phyloP scores from a whole-genome alignment of 2,329 filamentous ascomycete species.

The Hymenoscyphus repandus region DNA sequence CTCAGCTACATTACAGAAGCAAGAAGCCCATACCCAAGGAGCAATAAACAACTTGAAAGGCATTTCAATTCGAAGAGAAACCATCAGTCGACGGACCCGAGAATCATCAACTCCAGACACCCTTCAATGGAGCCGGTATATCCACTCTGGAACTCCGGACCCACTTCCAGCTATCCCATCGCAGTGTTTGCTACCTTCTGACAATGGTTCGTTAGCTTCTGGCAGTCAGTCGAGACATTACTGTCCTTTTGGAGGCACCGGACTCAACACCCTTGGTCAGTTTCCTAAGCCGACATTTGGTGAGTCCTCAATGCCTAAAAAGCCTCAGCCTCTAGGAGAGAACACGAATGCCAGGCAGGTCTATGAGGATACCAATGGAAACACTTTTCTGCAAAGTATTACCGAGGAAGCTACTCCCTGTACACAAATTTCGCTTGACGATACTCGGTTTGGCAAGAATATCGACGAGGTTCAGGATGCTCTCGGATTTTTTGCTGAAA shows the following conservation, averaged over 20 bases:
- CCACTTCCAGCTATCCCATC: conserved; percentile 32
- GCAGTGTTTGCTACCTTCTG: conserved; percentile 32
- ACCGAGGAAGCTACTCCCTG: conserved; percentile 29
- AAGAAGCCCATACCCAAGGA: background rate
- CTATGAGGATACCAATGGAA: conserved; percentile 25
- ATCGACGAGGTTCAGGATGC: conserved; percentile 13
- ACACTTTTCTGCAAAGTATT: conserved; percentile 24
- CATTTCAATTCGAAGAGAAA: background rate
- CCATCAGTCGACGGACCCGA: background rate
- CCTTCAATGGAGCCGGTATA: conserved; percentile 23
- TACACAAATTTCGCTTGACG: conserved; percentile 17
- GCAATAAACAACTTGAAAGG: background rate
- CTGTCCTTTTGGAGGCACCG: conserved; percentile 26
- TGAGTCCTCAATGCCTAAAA: background rate
- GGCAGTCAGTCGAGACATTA: conserved; percentile 22
- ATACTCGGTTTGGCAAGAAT: conserved; percentile 15
- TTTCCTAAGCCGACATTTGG: conserved; percentile 17
- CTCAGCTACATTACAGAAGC: conserved; percentile 2
- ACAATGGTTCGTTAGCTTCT: conserved; percentile 27
- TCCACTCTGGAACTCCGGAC: conserved; percentile 22
- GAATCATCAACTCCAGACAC: conserved; percentile 22
- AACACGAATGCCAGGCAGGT: conserved; percentile 19
- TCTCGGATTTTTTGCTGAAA: conserved; percentile 19
- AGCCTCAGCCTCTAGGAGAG: background rate
- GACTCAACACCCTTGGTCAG: conserved; percentile 25